Percentiles rank a stretch among this genome's conserved stretches.
Evolutionary conservation across 2,329 filamentous ascomycete species (phyloP).

Genomic region (Trichoderma hamatum): DNA sequence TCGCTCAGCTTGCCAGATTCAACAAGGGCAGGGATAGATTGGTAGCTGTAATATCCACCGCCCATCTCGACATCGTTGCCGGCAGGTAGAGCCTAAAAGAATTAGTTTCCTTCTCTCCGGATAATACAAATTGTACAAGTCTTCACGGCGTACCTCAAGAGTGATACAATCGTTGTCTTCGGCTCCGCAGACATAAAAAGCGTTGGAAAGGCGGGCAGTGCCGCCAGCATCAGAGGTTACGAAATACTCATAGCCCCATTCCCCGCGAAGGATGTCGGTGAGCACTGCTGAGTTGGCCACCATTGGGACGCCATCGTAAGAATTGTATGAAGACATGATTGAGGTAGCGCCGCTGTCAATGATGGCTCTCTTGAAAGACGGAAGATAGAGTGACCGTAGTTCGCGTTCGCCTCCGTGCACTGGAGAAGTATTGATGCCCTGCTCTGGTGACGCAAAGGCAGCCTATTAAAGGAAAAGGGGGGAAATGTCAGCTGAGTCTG

Average conservation of each 20-base stretch:
- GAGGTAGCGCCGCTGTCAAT: conserved; percentile 14
- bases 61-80: conserved; percentile 19
- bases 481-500: not conserved
- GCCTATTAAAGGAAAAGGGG: not conserved
- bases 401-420: conserved; percentile 16
- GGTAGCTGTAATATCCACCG: conserved; percentile 14
- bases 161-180: conserved; percentile 9
- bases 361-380: conserved; percentile 11
- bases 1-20: not conserved
- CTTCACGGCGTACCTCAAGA: not conserved
- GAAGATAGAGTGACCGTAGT: not conserved
- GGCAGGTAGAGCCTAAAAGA: conserved; percentile 3
- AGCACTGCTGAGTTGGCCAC: not conserved
- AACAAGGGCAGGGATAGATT: conserved; percentile 5
- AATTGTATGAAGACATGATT: conserved; percentile 20
- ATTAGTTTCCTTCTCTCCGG: too few species aligned
- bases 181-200: conserved; percentile 4
- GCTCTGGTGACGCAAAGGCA: conserved; percentile 14
- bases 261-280: conserved; percentile 8
- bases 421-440: conserved; percentile 9
- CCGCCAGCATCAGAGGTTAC: conserved; percentile 15
- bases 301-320: conserved; percentile 12
- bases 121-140: not conserved
- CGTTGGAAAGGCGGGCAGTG: conserved; percentile 15
- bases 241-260: conserved; percentile 13